phyloP scores from a whole-genome alignment of 225 moss, liverwort and hornwort genomes.

The Anthoceros angustus region DNA sequence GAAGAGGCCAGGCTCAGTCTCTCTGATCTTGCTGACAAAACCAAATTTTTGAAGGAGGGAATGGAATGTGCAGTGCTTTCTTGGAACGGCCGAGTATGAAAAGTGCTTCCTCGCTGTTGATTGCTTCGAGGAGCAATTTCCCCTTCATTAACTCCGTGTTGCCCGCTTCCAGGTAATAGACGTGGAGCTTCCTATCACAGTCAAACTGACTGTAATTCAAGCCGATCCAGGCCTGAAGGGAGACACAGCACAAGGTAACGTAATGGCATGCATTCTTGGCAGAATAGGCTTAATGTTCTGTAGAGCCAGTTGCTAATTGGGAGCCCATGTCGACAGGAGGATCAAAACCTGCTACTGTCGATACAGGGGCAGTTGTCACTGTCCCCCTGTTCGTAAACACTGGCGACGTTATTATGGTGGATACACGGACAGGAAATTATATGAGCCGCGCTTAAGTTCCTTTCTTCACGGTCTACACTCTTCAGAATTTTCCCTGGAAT shows the following conservation, averaged over 20 bases:
- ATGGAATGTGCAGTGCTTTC: constrained; percentile 75
- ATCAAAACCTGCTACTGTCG: constrained; percentile 63
- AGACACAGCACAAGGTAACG: constrained; percentile 81
- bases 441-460: constrained; percentile 31
- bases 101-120: neutral
- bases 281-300: neutral
- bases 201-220: constrained; percentile 55
- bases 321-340: constrained; percentile 35
- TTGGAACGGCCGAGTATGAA: constrained; percentile 69
- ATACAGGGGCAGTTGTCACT: constrained; percentile 62
- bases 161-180: constrained; percentile 58
- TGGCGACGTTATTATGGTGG: constrained; percentile 63
- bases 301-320: neutral
- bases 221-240: constrained; percentile 90
- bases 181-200: constrained; percentile 79
- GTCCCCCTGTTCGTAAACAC: constrained; percentile 77
- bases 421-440: constrained; percentile 71
- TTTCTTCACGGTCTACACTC: neutral
- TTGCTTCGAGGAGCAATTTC: neutral
- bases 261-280: neutral
- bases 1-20: constrained; percentile 58
- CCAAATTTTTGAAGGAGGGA: constrained; percentile 67
- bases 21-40: constrained; percentile 60
- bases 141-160: too few relatives aligned
- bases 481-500: neutral